Percentiles rank a stretch among this genome's conserved stretches.
phyloP scores from a whole-genome alignment of 192 early-diverging fungal species.

The Dimargaris cristalligena region DNA sequence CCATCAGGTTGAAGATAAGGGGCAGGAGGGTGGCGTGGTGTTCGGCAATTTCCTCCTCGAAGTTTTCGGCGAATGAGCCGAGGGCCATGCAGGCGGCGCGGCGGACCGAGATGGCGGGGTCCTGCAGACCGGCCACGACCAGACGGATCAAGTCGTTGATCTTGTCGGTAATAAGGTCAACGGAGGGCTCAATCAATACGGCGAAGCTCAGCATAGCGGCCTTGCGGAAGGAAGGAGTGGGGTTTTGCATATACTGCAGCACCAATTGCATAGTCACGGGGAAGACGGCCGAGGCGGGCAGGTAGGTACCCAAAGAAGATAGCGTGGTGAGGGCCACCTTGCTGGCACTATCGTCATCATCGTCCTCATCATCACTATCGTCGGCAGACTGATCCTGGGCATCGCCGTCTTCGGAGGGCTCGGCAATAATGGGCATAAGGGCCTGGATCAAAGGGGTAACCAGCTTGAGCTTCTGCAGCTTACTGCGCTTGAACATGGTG shows the following conservation, averaged over 20 bases:
- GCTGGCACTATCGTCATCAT: slow-evolving; percentile 68
- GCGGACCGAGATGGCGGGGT: slow-evolving; percentile 59
- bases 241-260: slow-evolving; percentile 59
- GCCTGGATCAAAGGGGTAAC: slow-evolving; percentile 58
- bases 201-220: slow-evolving; percentile 78
- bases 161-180: slow-evolving; percentile 63
- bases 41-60: slow-evolving; percentile 53
- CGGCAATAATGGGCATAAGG: slow-evolving; percentile 68
- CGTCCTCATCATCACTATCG: slow-evolving; percentile 37
- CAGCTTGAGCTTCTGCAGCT: slow-evolving; percentile 69
- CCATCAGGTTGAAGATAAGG: slow-evolving; percentile 66
- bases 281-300: slow-evolving; percentile 79
- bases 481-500: slow-evolving; percentile 50
- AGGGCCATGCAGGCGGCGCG: slow-evolving; percentile 78
- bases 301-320: slow-evolving; percentile 60
- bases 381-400: slow-evolving; percentile 41
- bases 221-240: slow-evolving; percentile 57
- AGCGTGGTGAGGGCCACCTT: slow-evolving; percentile 48
- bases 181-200: slow-evolving; percentile 67
- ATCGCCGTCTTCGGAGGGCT: slow-evolving; percentile 37
- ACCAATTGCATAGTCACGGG: slow-evolving; percentile 57
- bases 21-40: slow-evolving; percentile 73
- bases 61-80: slow-evolving; percentile 46
- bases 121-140: slow-evolving; percentile 62
- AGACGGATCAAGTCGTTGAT: slow-evolving; percentile 63